These are phyloP conservation scores for Keqinozyma sinolaborantium DNA, from an alignment of 1,139 yeast genomes.

Conservation along the genomic window DNA sequence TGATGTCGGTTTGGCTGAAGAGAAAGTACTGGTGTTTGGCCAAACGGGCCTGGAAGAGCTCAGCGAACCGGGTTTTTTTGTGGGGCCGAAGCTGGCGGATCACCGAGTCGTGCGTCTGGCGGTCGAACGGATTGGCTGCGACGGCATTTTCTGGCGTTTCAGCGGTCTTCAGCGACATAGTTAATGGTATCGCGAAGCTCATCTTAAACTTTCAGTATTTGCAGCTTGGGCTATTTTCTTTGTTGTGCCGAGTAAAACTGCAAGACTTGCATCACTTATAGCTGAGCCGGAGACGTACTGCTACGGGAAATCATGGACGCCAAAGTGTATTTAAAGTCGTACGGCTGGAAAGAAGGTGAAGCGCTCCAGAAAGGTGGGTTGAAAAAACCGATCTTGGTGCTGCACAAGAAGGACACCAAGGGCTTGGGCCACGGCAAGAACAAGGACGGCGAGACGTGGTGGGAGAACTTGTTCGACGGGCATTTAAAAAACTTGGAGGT, in stretches of 20 bases:
- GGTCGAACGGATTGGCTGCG: no score
- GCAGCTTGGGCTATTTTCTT: no score
- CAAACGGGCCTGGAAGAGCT: conserved; percentile 15
- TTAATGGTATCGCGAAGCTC: no score
- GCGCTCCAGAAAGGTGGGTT: conserved; percentile 79
- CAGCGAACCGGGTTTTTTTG: no score
- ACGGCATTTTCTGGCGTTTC: no score
- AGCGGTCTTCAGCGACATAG: no score
- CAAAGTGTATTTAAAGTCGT: conserved; percentile 63
- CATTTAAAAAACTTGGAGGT: conserved; percentile 80
- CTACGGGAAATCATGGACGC: conserved; percentile 65
- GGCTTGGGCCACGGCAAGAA: conserved; percentile 76
- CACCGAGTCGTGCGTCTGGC: no score
- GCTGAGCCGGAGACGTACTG: no score
- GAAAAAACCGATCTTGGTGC: conserved; percentile 80
- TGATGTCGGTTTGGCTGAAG: conserved; percentile 18
- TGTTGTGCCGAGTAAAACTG: no score
- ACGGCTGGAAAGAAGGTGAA: conserved; percentile 92
- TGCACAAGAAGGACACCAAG: conserved; percentile 85
- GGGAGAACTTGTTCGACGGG: conserved; percentile 94
- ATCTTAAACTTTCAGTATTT: no score
- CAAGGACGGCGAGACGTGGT: conserved; percentile 81
- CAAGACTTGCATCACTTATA: no score
- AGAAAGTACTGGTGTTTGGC: conserved; percentile 19
- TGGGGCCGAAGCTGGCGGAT: no score